These are phyloP conservation scores for Senecio squalidus DNA, from an alignment of 140 eudicot species.

Conservation along the genomic window DNA sequence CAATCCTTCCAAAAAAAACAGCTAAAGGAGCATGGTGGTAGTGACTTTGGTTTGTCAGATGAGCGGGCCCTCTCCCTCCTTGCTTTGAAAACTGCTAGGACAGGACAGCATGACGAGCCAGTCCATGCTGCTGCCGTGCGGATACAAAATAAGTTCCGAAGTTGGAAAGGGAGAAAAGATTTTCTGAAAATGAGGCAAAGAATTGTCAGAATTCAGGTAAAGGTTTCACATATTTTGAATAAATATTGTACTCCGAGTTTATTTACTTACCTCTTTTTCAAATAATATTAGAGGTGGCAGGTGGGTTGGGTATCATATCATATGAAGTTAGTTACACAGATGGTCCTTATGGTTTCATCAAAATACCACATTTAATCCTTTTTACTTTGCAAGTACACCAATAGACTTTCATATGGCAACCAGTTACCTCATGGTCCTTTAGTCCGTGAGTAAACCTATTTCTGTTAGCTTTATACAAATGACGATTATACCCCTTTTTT, in stretches of 20 bases:
- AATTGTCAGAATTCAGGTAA: conserved; percentile 88
- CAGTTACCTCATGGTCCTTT: no score
- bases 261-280: no score
- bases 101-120: conserved; percentile 61
- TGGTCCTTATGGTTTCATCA: no score
- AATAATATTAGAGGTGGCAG: no score
- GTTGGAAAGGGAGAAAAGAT: conserved; percentile 83
- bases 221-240: not conserved
- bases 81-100: conserved; percentile 52
- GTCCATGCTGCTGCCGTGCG: conserved; percentile 81
- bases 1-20: conserved; percentile 92
- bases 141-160: conserved; percentile 83
- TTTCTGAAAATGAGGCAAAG: conserved; percentile 68
- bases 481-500: no score
- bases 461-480: no score
- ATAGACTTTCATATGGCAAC: no score
- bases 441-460: no score
- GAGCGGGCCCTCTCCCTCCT: conserved; percentile 75
- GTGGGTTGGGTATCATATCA: no score
- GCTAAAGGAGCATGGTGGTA: conserved; percentile 52
- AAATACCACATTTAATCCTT: no score
- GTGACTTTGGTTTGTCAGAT: conserved; percentile 60
- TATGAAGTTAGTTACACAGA: no score
- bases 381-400: no score
- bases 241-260: not conserved